Base-by-base conservation (phyloP, 805 yeast species). In the Sungouiella thailandica region DNA sequence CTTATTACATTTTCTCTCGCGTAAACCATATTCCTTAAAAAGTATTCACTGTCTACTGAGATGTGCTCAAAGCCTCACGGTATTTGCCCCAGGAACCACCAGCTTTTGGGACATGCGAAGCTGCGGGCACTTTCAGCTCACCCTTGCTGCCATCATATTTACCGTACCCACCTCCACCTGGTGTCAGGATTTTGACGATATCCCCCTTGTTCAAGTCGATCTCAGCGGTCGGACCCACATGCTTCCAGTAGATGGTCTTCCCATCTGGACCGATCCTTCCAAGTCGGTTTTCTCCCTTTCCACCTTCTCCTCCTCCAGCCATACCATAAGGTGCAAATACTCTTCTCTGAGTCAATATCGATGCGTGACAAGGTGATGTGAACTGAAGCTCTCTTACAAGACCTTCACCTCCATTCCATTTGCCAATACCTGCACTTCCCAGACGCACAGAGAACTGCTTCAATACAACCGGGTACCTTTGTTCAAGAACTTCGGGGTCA, bases 401-500 rank as follows among this genome's bases (percentile, higher is more conserved):
- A 41, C 97, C 97, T 52, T 85, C 74, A 19, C 97, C 97, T 29
- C 97, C 97, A 8, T 46, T 57, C 53, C 66, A 74, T 44, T 60
- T 57, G 9, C 97, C 96, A 1, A 52, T 47, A 34, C 97, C 97
- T 17, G 97, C 97, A 11, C 95, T 83, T 0, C 75, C 76, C 6
- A 51, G 31, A 43, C 96, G 72, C 13, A 88, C 67, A 0, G 83
- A 68, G 48, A 82, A 89, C 51, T 83, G 81, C 37, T 73, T 76
- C 20, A 88, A 58, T 7, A 88, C 59, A 6, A 85, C 89, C 0
- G 97, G 96, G 50, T 88, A 88, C 32, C 96, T 66, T 54, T 83
- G 80, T 55, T 88, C 96, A 52, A 88, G 80, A 9, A 88, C 72
- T 58, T 88, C 97, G 5, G 88, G 80, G 53, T 88, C 97, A 0